These are phyloP conservation scores for Flammula alnicola DNA, from an alignment of 1,284 basidiomycete species.

Conservation along the genomic window DNA sequence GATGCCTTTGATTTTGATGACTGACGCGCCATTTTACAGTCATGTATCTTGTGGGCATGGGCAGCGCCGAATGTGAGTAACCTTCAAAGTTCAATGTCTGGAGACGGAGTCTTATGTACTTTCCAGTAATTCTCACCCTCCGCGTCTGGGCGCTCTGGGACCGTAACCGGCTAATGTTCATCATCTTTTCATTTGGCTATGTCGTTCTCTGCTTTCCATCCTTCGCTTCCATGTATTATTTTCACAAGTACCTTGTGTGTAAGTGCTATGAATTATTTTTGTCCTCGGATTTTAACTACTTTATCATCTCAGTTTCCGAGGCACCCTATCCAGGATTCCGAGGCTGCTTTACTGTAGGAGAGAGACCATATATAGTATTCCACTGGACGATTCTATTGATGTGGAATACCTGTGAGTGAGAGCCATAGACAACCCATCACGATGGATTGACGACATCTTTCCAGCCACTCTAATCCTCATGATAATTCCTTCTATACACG, in stretches of 20 bases:
- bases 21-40: no score
- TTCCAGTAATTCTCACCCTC: conserved; percentile 9
- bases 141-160: conserved; percentile 12
- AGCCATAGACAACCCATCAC: not conserved
- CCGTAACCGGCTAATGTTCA: not conserved
- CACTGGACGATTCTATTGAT: not conserved
- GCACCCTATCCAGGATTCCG: not conserved
- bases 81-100: no score
- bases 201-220: conserved; percentile 1
- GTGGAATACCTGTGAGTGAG: not conserved
- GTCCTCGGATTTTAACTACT: not conserved
- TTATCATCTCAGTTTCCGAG: not conserved
- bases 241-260: not conserved
- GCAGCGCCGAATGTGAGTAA: not conserved
- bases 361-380: conserved; percentile 2
- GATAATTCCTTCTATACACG: not conserved
- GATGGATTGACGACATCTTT: not conserved
- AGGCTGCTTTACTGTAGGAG: not conserved
- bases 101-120: no score
- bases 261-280: not conserved
- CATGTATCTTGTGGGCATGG: no score
- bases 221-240: conserved; percentile 1
- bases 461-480: not conserved
- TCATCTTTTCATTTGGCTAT: not conserved
- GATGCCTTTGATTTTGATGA: no score